Conservation (phyloP, 1,139 yeast genomes). For the Yamadazyma sp. region DNA sequence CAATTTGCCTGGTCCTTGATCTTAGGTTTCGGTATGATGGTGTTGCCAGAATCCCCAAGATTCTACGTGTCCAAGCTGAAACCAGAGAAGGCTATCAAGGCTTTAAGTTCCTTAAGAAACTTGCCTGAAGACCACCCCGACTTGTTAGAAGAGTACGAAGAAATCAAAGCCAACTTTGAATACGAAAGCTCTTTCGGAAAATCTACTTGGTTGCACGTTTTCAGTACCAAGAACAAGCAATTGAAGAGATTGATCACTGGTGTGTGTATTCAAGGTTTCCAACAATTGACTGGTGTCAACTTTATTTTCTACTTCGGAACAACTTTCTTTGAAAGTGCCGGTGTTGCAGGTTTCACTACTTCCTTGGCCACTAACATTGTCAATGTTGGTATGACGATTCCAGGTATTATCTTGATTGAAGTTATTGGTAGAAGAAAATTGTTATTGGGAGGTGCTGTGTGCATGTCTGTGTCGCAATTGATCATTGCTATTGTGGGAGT, state of each 20-base stretch:
- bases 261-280: slow-evolving; percentile 46
- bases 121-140: slow-evolving; percentile 42
- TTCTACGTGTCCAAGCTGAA: slow-evolving; percentile 55
- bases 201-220: slow-evolving; percentile 34
- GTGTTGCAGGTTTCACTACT: slow-evolving; percentile 39
- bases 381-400: slow-evolving; percentile 37
- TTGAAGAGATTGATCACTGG: slow-evolving; percentile 37
- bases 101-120: slow-evolving; percentile 33
- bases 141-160: slow-evolving; percentile 37
- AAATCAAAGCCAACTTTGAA: slow-evolving; percentile 39
- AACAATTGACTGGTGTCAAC: slow-evolving; percentile 75
- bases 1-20: slow-evolving; percentile 45
- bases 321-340: slow-evolving; percentile 59
- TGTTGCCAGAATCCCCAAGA: slow-evolving; percentile 81
- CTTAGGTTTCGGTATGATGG: slow-evolving; percentile 53
- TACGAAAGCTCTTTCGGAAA: slow-evolving; percentile 31
- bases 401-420: slow-evolving; percentile 39
- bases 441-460: slow-evolving; percentile 53
- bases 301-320: slow-evolving; percentile 72
- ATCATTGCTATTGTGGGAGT: slow-evolving; percentile 73
- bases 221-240: slow-evolving; percentile 35
- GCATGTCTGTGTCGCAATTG: slow-evolving; percentile 65
- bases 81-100: slow-evolving; percentile 54
- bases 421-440: slow-evolving; percentile 38
- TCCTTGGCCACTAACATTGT: slow-evolving; percentile 39